These are phyloP conservation scores for Neostapfia colusana DNA, from an alignment of 176 grass and related monocot genomes.

Conservation along the genomic window DNA sequence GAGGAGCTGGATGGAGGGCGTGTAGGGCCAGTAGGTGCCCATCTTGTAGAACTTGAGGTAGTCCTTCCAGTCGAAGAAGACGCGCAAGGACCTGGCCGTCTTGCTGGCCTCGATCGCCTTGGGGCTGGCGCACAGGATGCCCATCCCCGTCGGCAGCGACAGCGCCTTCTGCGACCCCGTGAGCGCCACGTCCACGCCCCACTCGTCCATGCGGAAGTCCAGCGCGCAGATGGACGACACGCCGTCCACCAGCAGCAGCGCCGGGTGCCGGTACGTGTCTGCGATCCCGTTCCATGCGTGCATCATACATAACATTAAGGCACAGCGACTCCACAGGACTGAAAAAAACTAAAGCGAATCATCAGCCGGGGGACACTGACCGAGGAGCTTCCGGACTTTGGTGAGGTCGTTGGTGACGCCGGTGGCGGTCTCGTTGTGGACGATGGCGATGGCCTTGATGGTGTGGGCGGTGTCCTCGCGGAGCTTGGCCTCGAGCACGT, in stretches of 20 bases:
- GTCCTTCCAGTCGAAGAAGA: constrained; percentile 99
- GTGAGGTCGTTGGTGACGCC: constrained; percentile 92
- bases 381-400: constrained; percentile 64
- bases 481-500: constrained; percentile 57
- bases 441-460: constrained; percentile 96
- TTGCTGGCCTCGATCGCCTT: constrained; percentile 76
- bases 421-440: constrained; percentile 99
- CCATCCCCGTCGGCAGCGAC: constrained; percentile 92
- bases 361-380: constrained; percentile 18
- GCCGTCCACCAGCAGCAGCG: constrained; percentile 80
- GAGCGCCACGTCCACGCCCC: constrained; percentile 96
- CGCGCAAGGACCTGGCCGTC: constrained; percentile 80
- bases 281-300: not conserved
- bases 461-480: constrained; percentile 45
- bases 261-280: constrained; percentile 72
- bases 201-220: constrained; percentile 95
- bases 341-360: not conserved
- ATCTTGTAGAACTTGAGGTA: constrained; percentile 84
- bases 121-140: constrained; percentile 80
- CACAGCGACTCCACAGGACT: not conserved
- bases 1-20: constrained; percentile 90
- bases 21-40: constrained; percentile 91
- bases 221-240: constrained; percentile 94
- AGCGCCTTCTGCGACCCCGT: constrained; percentile 95
- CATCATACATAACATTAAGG: not conserved